A percentile compares a stretch with the other conserved stretches of the same genome.
Conservation (phyloP, 2,329 filamentous ascomycete genomes). For the Paecilomyces sp. region DNA sequence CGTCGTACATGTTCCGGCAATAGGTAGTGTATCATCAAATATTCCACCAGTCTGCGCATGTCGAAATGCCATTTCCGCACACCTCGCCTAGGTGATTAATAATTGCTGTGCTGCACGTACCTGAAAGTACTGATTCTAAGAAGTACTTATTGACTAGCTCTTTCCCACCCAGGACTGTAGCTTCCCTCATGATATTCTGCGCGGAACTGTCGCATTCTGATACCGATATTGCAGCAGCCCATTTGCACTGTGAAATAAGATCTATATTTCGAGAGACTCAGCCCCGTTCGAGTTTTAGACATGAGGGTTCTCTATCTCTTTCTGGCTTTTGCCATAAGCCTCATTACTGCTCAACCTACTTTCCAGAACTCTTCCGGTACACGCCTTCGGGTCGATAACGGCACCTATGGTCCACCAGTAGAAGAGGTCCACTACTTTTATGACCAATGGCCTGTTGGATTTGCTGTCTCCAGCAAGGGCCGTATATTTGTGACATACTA, state of each 20-base stretch:
- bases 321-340: not conserved
- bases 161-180: not conserved
- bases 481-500: constrained; percentile 41
- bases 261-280: too few relatives aligned
- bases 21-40: not conserved
- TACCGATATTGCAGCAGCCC: too few relatives aligned
- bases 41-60: not conserved
- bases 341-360: not conserved
- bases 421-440: constrained; percentile 46
- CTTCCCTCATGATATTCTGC: not conserved
- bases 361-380: constrained; percentile 1
- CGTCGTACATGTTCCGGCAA: not conserved
- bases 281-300: too few relatives aligned
- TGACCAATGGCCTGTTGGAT: constrained; percentile 41
- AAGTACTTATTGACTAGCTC: not conserved
- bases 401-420: constrained; percentile 40
- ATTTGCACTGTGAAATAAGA: too few relatives aligned
- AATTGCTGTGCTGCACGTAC: not conserved
- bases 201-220: too few relatives aligned
- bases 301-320: not conserved
- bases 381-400: constrained; percentile 36
- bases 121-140: not conserved
- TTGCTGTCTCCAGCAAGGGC: constrained; percentile 37
- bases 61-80: not conserved
- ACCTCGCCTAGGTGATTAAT: not conserved